Evolutionary conservation across 2,329 filamentous ascomycete genomes (phyloP), one percentile per base, ranked within the genome.

Genomic region (Pyricularia grisea): DNA sequence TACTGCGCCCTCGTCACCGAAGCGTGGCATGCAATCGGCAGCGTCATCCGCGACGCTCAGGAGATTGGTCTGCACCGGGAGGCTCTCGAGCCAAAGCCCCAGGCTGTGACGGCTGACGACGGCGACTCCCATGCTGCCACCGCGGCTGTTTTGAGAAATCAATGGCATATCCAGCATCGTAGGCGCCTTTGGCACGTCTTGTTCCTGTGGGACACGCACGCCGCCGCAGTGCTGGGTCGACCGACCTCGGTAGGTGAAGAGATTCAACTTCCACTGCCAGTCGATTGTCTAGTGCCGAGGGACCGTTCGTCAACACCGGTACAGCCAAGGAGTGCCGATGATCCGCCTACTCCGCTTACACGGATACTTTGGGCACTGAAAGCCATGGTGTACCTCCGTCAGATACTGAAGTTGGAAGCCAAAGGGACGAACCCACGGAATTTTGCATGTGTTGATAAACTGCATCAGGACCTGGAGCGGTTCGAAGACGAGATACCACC

Each of bases 11-110:
- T 85, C 73, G 84, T 89, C 17, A 85, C 85, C 0, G 87, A 89
- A 72, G 81, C 85, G 70, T 87, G 84, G 84, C 85, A 87, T 73
- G 80, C 81, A 1, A 79, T 89, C 33, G 84, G 85, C 0, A 80
- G 82, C 27, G 83, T 85, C 0, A 88, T 89, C 69, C 80, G 85
- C 60, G 87, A 89, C 74, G 87, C 86, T 0, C 87, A 89, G 74
- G 87, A 89, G 72, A 82, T 89, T 60, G 87, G 87, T 14, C 78
- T 90, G 73, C 84, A 90, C 72, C 81, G 83, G 14, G 83, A 86
- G 71, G 80, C 78, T 50, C 76, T 83, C 31, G 85, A 87, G 71
- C 84, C 84, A 0, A 81, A 81, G 66, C 82, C 84, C 2, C 77
- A 75, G 17, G 77, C 33, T 6, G 33, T 81, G 50, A 7, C 42